Evolutionary conservation across 805 yeast genomes (phyloP), one percentile per base, ranked within the genome.

Genomic region (Kluyveromyces dobzhanskii): DNA sequence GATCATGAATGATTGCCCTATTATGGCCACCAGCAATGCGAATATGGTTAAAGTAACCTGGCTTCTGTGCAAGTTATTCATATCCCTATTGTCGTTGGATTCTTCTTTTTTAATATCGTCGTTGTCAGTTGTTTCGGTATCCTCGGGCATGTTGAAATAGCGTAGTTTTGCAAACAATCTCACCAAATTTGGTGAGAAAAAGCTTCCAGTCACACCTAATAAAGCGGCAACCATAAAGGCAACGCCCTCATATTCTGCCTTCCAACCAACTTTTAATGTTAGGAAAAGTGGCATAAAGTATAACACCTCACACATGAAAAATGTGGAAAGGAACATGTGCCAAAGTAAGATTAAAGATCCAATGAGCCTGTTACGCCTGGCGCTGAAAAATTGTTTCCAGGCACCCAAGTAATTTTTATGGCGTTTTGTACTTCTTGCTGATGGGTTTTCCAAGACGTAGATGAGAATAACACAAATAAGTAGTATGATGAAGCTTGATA

Each of bases 1-100:
- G 17, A 39, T 29, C 42, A 39, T 39, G 17, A 39, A 34, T 8
- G 42, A 38, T 21, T 39, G 42, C 12, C 42, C 42, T 4, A 39
- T 14, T 17, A 39, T 14, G n/a, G 34, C 17, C 9, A 39, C 24
- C 17, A 34, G 12, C 10, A 39, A 34, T 26, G 42, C 42, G 14
- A 30, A 39, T 19, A 39, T 34, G 12, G 42, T 25, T 14, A 39
- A 27, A 16, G 18, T 25, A 14, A 39, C 30, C 18, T 39, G 42
- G 19, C 16, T 34, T 8, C 23, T 12, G 29, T 39, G 35, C 14
- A 39, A 24, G 7, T 12, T 10, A 19, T 39, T 30, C 16, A 17
- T 17, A 4, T 30, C 33, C 13, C n/a, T 8, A 10, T 17, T 16
- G 2, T 30, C 21, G 3, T 7, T 7, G 11, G 16, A 19, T 16